Percentiles rank a stretch among this genome's conserved stretches.
Evolutionary conservation across 1,139 yeast genomes (phyloP).

Genomic region (Ashbya aceris): DNA sequence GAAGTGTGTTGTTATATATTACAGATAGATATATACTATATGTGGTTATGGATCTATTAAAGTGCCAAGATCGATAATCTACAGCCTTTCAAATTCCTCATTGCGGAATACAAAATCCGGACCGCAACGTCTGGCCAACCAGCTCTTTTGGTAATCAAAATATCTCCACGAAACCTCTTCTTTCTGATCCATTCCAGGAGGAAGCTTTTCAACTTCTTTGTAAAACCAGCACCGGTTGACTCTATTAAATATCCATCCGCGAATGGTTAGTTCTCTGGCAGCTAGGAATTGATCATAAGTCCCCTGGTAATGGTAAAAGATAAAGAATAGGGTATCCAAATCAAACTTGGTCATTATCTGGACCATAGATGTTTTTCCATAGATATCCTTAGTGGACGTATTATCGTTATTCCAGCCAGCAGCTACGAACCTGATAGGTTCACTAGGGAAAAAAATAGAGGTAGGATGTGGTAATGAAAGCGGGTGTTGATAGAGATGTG

Average conservation of each 20-base stretch:
- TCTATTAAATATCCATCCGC: constrained; percentile 86
- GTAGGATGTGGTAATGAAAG: constrained; percentile 74
- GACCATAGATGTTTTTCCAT: constrained; percentile 28
- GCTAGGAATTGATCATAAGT: constrained; percentile 70
- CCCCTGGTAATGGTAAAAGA: constrained; percentile 72
- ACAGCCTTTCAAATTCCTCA: constrained; percentile 48
- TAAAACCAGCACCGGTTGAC: constrained; percentile 78
- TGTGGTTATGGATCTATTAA: background rate
- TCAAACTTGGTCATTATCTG: constrained; percentile 65
- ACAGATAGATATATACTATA: constrained; percentile 1
- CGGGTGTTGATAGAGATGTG: constrained; percentile 68
- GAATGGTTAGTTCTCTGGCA: constrained; percentile 63
- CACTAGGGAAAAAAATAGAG: constrained; percentile 85
- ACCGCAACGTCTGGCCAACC: constrained; percentile 65
- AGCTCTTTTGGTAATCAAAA: constrained; percentile 83
- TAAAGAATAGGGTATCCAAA: constrained; percentile 81
- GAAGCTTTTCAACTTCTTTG: constrained; percentile 45
- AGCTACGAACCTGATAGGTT: constrained; percentile 41
- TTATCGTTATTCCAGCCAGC: constrained; percentile 30
- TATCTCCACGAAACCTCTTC: constrained; percentile 63
- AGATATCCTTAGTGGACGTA: constrained; percentile 21
- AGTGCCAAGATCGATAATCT: constrained; percentile 1
- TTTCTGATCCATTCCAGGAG: constrained; percentile 32
- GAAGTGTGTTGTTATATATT: constrained; percentile 2
- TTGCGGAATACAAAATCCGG: constrained; percentile 32